Evolutionary conservation across 2,329 filamentous ascomycete genomes (phyloP).

Genomic region (Alternaria atra): DNA sequence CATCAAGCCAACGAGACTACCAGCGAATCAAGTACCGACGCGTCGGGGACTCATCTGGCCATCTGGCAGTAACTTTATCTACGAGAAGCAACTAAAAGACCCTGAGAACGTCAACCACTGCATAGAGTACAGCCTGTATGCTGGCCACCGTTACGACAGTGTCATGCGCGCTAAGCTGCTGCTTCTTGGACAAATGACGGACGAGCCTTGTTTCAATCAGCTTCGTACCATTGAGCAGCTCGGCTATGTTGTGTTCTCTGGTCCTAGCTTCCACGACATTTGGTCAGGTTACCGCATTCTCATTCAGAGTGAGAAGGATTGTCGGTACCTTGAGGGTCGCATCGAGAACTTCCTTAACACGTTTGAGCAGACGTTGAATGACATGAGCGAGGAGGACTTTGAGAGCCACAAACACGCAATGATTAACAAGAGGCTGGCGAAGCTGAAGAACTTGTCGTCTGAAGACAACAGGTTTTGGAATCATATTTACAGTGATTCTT

Average conservation of each 20-base stretch:
- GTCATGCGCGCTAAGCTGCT: slow-evolving; percentile 76
- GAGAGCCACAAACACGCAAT: slow-evolving; percentile 90
- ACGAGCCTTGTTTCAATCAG: slow-evolving; percentile 94
- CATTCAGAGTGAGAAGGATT: slow-evolving; percentile 89
- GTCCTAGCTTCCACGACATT: slow-evolving; percentile 75
- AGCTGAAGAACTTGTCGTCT: slow-evolving; percentile 88
- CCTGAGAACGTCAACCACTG: slow-evolving; percentile 78
- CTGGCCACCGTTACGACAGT: slow-evolving; percentile 66
- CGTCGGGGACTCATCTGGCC: slow-evolving; percentile 80
- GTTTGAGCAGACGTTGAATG: slow-evolving; percentile 71
- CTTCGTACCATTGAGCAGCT: slow-evolving; percentile 96
- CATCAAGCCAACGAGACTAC: slow-evolving; percentile 76
- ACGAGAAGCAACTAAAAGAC: slow-evolving; percentile 81
- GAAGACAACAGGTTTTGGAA: slow-evolving; percentile 85
- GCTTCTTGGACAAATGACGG: slow-evolving; percentile 86
- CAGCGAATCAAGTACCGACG: slow-evolving; percentile 81
- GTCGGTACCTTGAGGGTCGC: slow-evolving; percentile 82
- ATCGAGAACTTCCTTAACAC: slow-evolving; percentile 83
- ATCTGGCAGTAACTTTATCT: slow-evolving; percentile 82
- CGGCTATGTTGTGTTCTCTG: slow-evolving; percentile 94
- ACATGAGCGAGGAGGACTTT: slow-evolving; percentile 85
- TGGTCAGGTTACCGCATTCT: slow-evolving; percentile 83
- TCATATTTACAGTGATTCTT: slow-evolving; percentile 85
- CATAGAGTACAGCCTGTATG: slow-evolving; percentile 59
- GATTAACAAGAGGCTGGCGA: slow-evolving; percentile 86